Evolutionary conservation across 768 basidiomycete species (phyloP), one percentile per base, ranked within the genome.

Genomic region (Cystobasidiopsis lactophilus): DNA sequence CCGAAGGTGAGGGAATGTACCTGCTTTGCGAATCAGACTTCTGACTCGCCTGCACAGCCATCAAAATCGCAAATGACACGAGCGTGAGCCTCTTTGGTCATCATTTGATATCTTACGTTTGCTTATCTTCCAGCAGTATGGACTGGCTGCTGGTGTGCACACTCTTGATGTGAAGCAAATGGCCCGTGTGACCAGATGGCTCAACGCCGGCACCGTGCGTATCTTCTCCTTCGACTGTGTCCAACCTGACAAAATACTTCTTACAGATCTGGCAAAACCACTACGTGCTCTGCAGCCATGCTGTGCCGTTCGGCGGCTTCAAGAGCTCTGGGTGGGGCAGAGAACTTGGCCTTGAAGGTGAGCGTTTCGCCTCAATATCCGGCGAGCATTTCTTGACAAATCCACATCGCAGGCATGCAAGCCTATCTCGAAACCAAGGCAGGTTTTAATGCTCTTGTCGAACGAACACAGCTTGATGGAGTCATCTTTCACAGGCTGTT

Each of bases 251-350:
- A 16, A 16, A 7, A 35, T 35, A 7, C 33, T 7, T 35, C 33
- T 35, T n/a, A n/a, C n/a, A n/a, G 33, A 35, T 35, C 33, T 35
- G 9, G 33, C 16, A 79, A 80, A 85, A 39, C 93, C 79, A 85
- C 62, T 89, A 86, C 68, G 82, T 80, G 62, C 39, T 81, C 27
- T 66, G 91, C 52, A 75, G 76, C 68, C 84, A 83, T 65, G 85
- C 89, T 54, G 79, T 86, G 41, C 91, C 91, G 1, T 95, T 95
- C 62, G 89, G 91, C 35, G 91, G 89, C 23, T 91, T 82, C 71
- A 91, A 89, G 68, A 80, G 84, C 65, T 83, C 81, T 40, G 86
- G 86, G 50, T 78, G 68, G 23, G 89, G 85, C 38, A 78, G 85
- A 51, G 85, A 89, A 65, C 76, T 89, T 52, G 85, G 85, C 39